A percentile compares a stretch with the other conserved stretches of the same genome.
Conservation (phyloP, 208 protist species). For the Trypanosomatidae sp. region DNA sequence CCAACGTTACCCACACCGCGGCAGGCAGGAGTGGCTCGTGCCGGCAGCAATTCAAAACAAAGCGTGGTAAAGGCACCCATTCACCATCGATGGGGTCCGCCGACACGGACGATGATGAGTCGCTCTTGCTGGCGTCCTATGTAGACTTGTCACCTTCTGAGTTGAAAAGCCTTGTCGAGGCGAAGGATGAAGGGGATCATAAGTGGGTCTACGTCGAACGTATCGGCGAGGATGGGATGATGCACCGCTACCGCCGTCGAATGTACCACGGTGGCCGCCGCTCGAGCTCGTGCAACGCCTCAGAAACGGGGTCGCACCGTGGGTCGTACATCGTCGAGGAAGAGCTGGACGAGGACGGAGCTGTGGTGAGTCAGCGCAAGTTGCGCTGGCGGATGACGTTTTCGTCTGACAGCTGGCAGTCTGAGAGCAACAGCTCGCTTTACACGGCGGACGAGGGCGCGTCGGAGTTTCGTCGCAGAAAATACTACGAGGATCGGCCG, state of each 20-base stretch:
- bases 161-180: constrained; percentile 18
- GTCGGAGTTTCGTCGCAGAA: constrained; percentile 12
- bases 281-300: background rate
- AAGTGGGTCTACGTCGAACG: constrained; percentile 43
- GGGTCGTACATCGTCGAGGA: constrained; percentile 49
- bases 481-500: constrained; percentile 29
- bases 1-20: background rate
- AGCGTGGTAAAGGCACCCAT: background rate
- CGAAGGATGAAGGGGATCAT: background rate
- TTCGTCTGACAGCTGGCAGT: background rate
- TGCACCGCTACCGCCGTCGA: constrained; percentile 23
- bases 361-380: constrained; percentile 36
- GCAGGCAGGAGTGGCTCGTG: background rate
- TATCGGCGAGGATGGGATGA: constrained; percentile 32
- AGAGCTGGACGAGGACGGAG: constrained; percentile 40
- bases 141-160: constrained; percentile 18
- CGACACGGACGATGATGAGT: constrained; percentile 2
- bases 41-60: background rate
- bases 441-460: constrained; percentile 15
- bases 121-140: constrained; percentile 1
- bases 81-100: background rate
- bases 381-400: background rate
- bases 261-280: constrained; percentile 1
- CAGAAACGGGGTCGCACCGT: background rate
- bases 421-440: constrained; percentile 24